phyloP scores from a whole-genome alignment of 345 rosid species.

The Carallia pectinifolia region DNA sequence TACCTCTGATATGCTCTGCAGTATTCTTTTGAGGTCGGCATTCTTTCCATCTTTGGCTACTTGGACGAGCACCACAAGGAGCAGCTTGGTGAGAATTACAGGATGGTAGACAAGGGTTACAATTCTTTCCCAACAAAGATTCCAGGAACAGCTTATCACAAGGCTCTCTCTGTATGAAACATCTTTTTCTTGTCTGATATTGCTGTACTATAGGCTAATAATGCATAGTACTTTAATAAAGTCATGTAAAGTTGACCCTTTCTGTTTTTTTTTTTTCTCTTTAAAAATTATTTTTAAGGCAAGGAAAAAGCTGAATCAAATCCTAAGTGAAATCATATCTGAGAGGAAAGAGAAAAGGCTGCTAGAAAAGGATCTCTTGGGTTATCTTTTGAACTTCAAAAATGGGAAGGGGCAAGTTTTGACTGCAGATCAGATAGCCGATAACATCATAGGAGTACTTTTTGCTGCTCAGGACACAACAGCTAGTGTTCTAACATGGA shows the following conservation, averaged over 20 bases:
- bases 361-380: conserved; percentile 39
- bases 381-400: conserved; percentile 34
- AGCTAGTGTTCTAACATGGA: conserved; percentile 63
- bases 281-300: conserved; percentile 22
- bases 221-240: no score
- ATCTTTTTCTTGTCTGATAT: not conserved
- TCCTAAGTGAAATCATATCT: conserved; percentile 28
- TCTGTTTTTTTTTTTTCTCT: not conserved
- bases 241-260: not conserved
- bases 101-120: conserved; percentile 30
- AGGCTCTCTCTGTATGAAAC: conserved; percentile 22
- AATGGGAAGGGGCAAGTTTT: conserved; percentile 27
- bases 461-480: conserved; percentile 72
- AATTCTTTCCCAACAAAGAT: conserved; percentile 29
- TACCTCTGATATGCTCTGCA: conserved; percentile 8
- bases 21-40: conserved; percentile 44
- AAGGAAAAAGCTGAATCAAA: conserved; percentile 29
- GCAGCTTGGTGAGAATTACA: conserved; percentile 28
- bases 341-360: conserved; percentile 36
- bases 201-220: not conserved
- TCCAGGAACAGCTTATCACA: conserved; percentile 33
- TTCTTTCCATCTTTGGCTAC: conserved; percentile 43
- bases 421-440: conserved; percentile 48
- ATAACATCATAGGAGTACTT: conserved; percentile 56
- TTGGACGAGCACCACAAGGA: conserved; percentile 34